These are phyloP conservation scores for Poterioochromonas sp. DNA, from an alignment of 352 stramenopile genomes.

Conservation along the genomic window DNA sequence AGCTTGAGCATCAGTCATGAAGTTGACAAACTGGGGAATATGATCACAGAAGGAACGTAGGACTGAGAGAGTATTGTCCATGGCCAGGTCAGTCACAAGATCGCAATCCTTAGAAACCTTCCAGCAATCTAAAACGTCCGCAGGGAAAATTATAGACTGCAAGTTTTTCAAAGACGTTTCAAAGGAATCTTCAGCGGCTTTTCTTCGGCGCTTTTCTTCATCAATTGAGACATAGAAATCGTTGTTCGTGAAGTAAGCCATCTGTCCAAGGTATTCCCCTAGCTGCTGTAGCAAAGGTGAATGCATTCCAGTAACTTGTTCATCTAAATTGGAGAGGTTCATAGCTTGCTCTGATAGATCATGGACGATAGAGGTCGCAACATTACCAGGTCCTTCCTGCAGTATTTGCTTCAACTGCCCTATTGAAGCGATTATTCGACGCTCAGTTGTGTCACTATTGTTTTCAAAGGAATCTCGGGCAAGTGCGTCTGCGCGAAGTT, in stretches of 20 bases:
- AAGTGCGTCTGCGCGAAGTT: background rate
- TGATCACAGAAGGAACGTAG: constrained; percentile 18
- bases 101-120: background rate
- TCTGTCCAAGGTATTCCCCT: background rate
- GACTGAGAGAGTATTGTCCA: background rate
- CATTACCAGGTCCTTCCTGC: background rate
- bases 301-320: background rate
- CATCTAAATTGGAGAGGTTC: background rate
- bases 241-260: too few relatives aligned
- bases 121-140: background rate
- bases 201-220: constrained; percentile 15
- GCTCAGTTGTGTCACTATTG: constrained; percentile 12
- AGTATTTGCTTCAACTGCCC: background rate
- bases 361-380: background rate
- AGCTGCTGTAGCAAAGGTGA: constrained; percentile 9
- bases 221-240: background rate
- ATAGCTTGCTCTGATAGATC: background rate
- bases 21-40: constrained; percentile 15
- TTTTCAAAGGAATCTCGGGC: background rate
- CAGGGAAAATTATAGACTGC: background rate
- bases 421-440: background rate
- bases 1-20: background rate
- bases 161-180: background rate
- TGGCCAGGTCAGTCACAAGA: background rate
- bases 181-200: constrained; percentile 9